These are phyloP conservation scores for Piper betle DNA, from an alignment of 164 flowering plant species.

Conservation along the genomic window DNA sequence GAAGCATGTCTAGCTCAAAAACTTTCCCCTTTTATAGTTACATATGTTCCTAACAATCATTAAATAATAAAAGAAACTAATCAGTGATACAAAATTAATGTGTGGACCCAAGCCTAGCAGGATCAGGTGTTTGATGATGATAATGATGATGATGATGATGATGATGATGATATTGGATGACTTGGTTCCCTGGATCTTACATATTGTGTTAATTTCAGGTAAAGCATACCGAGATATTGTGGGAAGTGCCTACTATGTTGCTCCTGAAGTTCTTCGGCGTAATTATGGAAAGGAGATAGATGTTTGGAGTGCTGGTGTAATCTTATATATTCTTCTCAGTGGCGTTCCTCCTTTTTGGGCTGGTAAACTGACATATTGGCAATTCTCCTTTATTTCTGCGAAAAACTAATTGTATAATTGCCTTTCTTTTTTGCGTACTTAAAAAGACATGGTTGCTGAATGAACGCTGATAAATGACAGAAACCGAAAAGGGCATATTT, in stretches of 20 bases:
- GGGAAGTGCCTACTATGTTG: constrained; percentile 11
- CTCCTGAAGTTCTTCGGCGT: constrained; percentile 8
- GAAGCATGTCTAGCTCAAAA: too few relatives aligned
- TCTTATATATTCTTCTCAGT: constrained; percentile 11
- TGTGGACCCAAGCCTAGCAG: background rate
- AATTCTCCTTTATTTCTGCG: background rate
- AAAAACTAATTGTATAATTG: background rate
- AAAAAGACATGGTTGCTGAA: background rate
- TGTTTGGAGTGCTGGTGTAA: constrained; percentile 12
- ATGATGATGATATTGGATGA: background rate
- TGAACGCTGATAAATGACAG: constrained; percentile 17
- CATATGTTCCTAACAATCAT: too few relatives aligned
- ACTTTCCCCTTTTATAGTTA: too few relatives aligned
- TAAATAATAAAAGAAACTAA: too few relatives aligned
- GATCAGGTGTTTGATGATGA: background rate
- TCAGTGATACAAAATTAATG: too few relatives aligned
- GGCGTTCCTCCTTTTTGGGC: constrained; percentile 12
- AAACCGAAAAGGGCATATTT: constrained; percentile 70
- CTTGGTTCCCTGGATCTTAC: background rate
- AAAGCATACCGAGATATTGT: constrained; percentile 8
- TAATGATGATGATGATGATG: background rate
- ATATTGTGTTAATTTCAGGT: background rate
- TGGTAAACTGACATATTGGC: constrained; percentile 4
- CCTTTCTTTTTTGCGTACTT: background rate
- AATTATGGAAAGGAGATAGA: constrained; percentile 8